Conservation (phyloP, 169 alveolate genomes). For the Amoebophrya sp. region DNA sequence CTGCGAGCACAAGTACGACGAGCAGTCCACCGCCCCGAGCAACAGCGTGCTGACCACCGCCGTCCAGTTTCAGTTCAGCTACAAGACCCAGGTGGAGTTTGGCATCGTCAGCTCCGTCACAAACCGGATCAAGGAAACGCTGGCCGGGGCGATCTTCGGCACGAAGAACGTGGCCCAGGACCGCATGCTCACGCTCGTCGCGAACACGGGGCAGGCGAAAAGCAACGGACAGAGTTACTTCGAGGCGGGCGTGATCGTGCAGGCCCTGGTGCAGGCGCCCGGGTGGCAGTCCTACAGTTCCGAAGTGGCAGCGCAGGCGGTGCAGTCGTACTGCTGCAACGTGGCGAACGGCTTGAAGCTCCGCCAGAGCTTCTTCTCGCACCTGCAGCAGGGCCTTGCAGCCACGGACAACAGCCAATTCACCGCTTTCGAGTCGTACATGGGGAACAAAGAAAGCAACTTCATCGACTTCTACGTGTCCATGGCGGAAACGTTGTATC, state of each 20-base stretch:
- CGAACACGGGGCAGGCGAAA: no score
- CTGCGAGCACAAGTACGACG: not conserved
- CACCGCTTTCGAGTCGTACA: not conserved
- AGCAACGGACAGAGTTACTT: no score
- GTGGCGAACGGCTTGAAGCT: not conserved
- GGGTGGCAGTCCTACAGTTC: not conserved
- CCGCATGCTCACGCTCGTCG: not conserved
- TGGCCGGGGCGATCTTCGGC: not conserved
- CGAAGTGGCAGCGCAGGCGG: not conserved
- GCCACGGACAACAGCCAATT: not conserved
- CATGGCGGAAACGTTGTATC: no score
- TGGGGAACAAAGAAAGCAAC: not conserved
- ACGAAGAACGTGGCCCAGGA: not conserved
- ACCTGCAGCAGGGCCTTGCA: not conserved
- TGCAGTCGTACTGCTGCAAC: not conserved
- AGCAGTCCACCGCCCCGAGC: not conserved
- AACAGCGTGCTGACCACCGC: not conserved
- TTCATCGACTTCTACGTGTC: not conserved
- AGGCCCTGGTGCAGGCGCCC: not conserved
- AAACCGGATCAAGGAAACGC: not conserved
- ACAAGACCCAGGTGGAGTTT: not conserved
- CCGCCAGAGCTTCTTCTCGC: not conserved
- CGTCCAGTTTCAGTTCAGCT: not conserved
- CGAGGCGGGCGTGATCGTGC: conserved; percentile 11
- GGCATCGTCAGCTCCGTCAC: not conserved